A percentile compares a stretch with the other conserved stretches of the same genome.
These are phyloP conservation scores for Picea glauca DNA, from an alignment of 75 land plant species.

Conservation along the genomic window DNA sequence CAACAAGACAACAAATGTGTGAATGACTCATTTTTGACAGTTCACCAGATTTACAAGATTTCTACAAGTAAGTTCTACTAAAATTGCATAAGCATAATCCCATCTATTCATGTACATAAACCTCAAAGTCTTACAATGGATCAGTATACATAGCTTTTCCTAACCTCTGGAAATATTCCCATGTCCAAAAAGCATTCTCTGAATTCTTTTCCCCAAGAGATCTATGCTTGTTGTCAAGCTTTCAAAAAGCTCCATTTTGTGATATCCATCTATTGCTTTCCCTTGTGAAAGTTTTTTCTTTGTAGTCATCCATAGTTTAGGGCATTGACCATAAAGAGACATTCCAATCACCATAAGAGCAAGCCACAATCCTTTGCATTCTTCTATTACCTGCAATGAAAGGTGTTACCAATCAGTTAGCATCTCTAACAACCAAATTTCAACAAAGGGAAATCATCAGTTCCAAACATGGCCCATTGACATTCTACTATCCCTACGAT, in stretches of 20 bases:
- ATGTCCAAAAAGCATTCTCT: not conserved
- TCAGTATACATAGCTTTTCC: not conserved
- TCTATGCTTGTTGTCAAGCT: not conserved
- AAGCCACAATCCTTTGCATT: slow-evolving; percentile 3
- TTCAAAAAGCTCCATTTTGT: not conserved
- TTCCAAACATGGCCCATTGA: too few species aligned
- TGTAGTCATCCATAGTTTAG: not conserved
- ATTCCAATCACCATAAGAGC: not conserved
- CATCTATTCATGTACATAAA: not conserved
- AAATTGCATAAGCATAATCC: not conserved
- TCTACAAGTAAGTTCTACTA: not conserved
- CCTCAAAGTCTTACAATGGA: not conserved
- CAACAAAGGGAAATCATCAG: too few species aligned
- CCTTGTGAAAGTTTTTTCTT: not conserved
- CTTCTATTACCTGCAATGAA: not conserved
- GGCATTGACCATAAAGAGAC: not conserved
- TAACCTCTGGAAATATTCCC: not conserved
- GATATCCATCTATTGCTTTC: not conserved
- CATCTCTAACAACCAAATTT: not conserved
- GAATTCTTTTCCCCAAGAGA: not conserved
- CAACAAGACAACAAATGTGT: too few species aligned
- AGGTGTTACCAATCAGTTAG: not conserved
- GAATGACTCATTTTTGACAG: not conserved
- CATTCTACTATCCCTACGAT: not conserved
- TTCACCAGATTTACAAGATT: not conserved